Base-by-base conservation (phyloP, 2,329 filamentous ascomycete genomes). In the Diaporthe australafricana region DNA sequence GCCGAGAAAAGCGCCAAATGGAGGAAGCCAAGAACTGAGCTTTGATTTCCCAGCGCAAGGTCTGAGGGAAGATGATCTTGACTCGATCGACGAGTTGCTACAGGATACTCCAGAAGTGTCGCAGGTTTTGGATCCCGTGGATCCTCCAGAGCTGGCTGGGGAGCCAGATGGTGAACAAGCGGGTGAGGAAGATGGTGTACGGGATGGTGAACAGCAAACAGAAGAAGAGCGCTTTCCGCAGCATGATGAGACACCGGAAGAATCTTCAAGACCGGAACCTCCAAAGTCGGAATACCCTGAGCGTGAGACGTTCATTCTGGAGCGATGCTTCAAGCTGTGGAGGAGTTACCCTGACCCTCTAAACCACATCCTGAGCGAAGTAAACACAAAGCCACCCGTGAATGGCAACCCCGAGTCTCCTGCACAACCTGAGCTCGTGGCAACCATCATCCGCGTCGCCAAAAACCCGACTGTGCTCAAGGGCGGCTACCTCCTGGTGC, bases 381-480 rank as follows among this genome's bases (percentile, higher is more conserved):
- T 83, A 65, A 92, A 92, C 78, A 93, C 91, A 12, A 87, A 91
- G 67, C 92, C 94, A 3, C 94, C 94, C 0, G 82, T 86, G 5
- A 88, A 92, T 77, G 93, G 93, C 20, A 81, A 84, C 5, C 78
- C 83, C 0, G 85, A 87, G 75, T 83, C 80, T 79, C 85, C 82
- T 25, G 80, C 82, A 14, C 85, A 85, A 17, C 93, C 91, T 1
- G 90, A 88, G 40, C 91, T 97, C 60, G 87, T 94, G 30, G 92
- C 94, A 0, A 94, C 90, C 1, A 91, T 97, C 50, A 90, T 94
- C 67, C 89, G 91, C 50, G 89, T 96, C 11, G 88, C 92, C 68
- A 98, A 97, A 82, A 97, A 96, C 76, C 89, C 92, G 1, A 90
- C 89, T 53, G 88, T 96, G 0, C 87, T 97, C 76, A 98, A 97